Evolutionary conservation across 2,329 filamentous ascomycete species (phyloP).

Genomic region (Paecilomyces sp.): DNA sequence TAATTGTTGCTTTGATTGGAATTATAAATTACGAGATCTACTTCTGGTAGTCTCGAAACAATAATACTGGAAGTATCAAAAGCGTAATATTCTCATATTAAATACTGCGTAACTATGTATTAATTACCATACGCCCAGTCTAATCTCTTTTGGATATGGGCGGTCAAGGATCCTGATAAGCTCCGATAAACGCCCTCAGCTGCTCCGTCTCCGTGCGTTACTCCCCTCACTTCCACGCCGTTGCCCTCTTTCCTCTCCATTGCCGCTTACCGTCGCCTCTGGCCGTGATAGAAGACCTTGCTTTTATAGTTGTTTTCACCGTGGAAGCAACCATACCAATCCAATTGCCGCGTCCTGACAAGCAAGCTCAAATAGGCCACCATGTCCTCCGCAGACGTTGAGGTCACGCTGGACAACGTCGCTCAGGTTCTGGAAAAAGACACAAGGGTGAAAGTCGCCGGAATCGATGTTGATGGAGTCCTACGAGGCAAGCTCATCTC

Average conservation of each 20-base stretch:
- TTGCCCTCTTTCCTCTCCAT: neutral
- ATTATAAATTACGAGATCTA: no score
- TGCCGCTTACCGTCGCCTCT: neutral
- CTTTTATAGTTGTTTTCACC: neutral
- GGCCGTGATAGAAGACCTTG: neutral
- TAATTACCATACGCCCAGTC: no score
- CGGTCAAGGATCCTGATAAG: neutral
- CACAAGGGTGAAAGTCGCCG: conserved; percentile 76
- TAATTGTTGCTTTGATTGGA: no score
- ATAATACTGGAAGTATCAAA: no score
- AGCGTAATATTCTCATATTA: no score
- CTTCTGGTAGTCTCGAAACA: no score
- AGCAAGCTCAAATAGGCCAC: neutral
- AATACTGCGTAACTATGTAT: no score
- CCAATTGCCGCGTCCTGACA: neutral
- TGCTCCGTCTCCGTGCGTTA: neutral
- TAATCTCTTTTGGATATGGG: neutral
- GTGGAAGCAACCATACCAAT: neutral
- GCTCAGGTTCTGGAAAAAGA: conserved; percentile 63
- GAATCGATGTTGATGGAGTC: conserved; percentile 78
- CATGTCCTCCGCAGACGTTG: conserved; percentile 1
- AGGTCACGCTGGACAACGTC: conserved; percentile 55
- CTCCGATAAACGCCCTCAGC: neutral
- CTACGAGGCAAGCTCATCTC: conserved; percentile 85
- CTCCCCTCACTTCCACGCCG: neutral